Conservation (phyloP, 1,139 yeast genomes). For the Debaryomyces coudertii region DNA sequence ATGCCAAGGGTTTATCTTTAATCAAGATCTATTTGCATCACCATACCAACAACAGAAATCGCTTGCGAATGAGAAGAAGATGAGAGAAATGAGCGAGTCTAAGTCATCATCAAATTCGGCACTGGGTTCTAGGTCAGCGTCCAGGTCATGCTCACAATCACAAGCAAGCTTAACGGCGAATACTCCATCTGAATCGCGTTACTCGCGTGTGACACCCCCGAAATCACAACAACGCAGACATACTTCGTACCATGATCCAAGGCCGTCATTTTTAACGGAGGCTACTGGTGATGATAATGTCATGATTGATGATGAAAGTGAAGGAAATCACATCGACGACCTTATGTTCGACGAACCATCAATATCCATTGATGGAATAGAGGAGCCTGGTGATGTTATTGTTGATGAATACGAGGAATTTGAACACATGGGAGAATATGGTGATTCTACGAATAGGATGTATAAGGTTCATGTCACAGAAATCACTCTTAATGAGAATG, state of each 20-base stretch:
- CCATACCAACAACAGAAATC: slow-evolving; percentile 63
- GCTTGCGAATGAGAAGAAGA: slow-evolving; percentile 40
- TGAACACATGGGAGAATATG: slow-evolving; percentile 28
- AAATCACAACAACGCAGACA: slow-evolving; percentile 29
- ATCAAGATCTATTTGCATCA: slow-evolving; percentile 72
- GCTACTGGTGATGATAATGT: slow-evolving; percentile 12
- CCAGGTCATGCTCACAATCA: slow-evolving; percentile 9
- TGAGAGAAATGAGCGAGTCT: slow-evolving; percentile 30
- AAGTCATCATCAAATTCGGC: slow-evolving; percentile 14
- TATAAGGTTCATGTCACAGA: slow-evolving; percentile 58
- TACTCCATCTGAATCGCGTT: neutral
- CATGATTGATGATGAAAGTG: slow-evolving; percentile 14
- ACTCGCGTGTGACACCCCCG: neutral
- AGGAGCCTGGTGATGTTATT: slow-evolving; percentile 23
- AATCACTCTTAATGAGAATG: slow-evolving; percentile 48
- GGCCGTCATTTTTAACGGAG: slow-evolving; percentile 27
- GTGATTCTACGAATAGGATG: slow-evolving; percentile 29
- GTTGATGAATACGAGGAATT: slow-evolving; percentile 29
- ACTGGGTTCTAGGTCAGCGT: slow-evolving; percentile 16
- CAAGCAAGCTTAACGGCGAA: neutral
- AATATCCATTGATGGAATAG: slow-evolving; percentile 18
- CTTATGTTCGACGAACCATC: slow-evolving; percentile 9
- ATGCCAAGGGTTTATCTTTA: slow-evolving; percentile 75
- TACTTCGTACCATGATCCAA: slow-evolving; percentile 34
- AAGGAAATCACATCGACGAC: slow-evolving; percentile 12